Percentiles rank a stretch among this genome's conserved stretches.
phyloP scores from a whole-genome alignment of 352 stramenopile species.

The Phytopythium boreale region DNA sequence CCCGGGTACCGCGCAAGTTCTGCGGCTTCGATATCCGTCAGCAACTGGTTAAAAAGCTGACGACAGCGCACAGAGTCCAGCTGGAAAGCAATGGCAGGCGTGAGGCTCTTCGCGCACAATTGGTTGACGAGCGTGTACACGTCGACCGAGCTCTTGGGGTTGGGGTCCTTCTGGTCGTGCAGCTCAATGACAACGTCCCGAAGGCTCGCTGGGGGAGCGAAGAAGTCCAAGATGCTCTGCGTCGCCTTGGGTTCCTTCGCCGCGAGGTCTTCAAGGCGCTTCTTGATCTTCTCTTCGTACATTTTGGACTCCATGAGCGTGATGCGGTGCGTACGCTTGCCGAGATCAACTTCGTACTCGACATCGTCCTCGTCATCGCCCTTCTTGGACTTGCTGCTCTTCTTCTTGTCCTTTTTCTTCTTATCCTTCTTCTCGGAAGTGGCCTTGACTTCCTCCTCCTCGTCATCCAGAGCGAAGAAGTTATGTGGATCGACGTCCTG shows the following conservation, averaged over 20 bases:
- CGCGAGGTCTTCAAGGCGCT: constrained; percentile 86
- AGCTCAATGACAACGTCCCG: constrained; percentile 59
- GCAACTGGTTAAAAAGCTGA: constrained; percentile 80
- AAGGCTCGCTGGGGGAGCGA: constrained; percentile 62
- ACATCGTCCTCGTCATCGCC: constrained; percentile 67
- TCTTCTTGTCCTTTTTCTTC: constrained; percentile 60
- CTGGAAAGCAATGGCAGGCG: constrained; percentile 87
- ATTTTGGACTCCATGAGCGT: constrained; percentile 97
- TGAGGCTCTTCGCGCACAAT: constrained; percentile 51
- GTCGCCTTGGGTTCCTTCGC: constrained; percentile 89
- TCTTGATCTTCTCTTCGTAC: constrained; percentile 97
- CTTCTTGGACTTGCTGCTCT: constrained; percentile 60
- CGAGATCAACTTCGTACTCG: constrained; percentile 61
- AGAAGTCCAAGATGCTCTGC: constrained; percentile 75
- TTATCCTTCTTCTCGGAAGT: constrained; percentile 47
- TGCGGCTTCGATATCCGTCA: constrained; percentile 67
- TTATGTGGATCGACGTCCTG: constrained; percentile 92
- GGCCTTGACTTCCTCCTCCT: constrained; percentile 28
- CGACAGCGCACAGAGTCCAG: constrained; percentile 86
- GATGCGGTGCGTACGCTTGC: constrained; percentile 90
- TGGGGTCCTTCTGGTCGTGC: constrained; percentile 40
- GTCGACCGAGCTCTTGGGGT: constrained; percentile 60
- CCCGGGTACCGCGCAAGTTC: constrained; percentile 77
- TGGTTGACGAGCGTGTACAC: constrained; percentile 71
- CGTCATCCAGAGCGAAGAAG: constrained; percentile 87